Evolutionary conservation across 441 rosid species (phyloP), one percentile per base, ranked within the genome.

Genomic region (Pelargonium australe): DNA sequence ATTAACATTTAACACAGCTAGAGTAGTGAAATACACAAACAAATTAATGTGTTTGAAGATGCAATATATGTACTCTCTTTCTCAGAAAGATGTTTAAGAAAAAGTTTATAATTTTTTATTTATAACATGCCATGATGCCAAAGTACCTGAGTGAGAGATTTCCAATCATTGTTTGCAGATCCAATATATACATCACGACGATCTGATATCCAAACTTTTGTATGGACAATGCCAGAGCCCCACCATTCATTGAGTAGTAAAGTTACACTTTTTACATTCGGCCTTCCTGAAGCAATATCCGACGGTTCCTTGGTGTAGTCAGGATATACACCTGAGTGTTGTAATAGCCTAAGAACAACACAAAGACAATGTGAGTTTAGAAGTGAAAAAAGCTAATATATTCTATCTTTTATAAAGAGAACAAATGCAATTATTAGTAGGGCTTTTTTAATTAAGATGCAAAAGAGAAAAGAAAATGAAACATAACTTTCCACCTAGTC

Each of bases 111-210:
- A 34, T 1, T 2, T 2, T 14, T 16, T 53, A 7, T n/a, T 53
- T 19, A 16, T 53, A 53, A 6, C 60, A 57, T 57, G 62, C 31
- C 31, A 2, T 25, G 37, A 43, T 25, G 58, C 20, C 31, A 12
- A 40, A 41, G 63, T 76, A 90, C 98, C 95, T 87, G 98, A 71
- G 94, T 85, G 64, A 90, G 88, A 77, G 97, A 87, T 72, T 93
- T 93, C 98, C 98, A 90, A 65, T 90, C 97, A 79, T 89, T 90
- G 78, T 93, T 90, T 0, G 98, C 98, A 47, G 97, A 90, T 37
- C 97, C 96, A 65, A 93, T 90, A 73, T 93, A 93, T 6, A 85
- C 88, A 70, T 93, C 85, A 6, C 80, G 78, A 28, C 41, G 61
- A 84, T 93, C 92, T 0, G 95, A 87, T 70, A 90, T 89, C 98